Evolutionary conservation across 2,329 filamentous ascomycete species (phyloP).

Genomic region (Aureobasidium mangrovei): DNA sequence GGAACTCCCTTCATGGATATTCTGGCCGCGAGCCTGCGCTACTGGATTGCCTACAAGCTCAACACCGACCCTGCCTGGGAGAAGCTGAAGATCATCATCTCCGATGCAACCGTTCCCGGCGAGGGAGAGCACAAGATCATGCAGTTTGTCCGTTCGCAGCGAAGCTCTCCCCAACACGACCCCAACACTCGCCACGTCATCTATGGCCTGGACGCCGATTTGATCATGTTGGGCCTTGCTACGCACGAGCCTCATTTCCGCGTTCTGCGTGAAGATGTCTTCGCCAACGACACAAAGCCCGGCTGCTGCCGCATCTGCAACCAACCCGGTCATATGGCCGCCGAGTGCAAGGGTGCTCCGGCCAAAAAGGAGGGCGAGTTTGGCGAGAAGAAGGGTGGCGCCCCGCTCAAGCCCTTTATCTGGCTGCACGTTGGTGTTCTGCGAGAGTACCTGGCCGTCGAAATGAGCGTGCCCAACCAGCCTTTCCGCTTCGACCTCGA

Average conservation of each 20-base stretch:
- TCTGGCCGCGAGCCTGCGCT: constrained; percentile 77
- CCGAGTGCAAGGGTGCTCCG: constrained; percentile 69
- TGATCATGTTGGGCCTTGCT: constrained; percentile 95
- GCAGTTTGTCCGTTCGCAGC: constrained; percentile 92
- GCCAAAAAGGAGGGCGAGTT: constrained; percentile 66
- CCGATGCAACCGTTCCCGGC: constrained; percentile 92
- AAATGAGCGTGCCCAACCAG: constrained; percentile 73
- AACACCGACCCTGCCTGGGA: constrained; percentile 96
- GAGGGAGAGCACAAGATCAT: constrained; percentile 99
- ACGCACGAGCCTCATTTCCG: constrained; percentile 97
- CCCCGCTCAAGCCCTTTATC: constrained; percentile 81
- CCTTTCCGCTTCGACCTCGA: constrained; percentile 89
- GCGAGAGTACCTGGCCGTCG: constrained; percentile 84
- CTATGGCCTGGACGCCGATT: constrained; percentile 92
- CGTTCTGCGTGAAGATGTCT: constrained; percentile 93
- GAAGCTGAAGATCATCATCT: constrained; percentile 95
- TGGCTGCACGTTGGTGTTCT: constrained; percentile 93
- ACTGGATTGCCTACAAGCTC: constrained; percentile 96
- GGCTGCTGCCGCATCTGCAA: constrained; percentile 82
- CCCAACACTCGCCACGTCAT: constrained; percentile 97
- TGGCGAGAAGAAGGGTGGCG: constrained; percentile 67
- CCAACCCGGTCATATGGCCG: constrained; percentile 82
- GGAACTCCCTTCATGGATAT: constrained; percentile 99
- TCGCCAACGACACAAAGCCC: constrained; percentile 76
- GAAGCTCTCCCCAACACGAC: constrained; percentile 81